Base-by-base conservation (phyloP, 1,139 yeast genomes). In the Kodamaea suecica region DNA sequence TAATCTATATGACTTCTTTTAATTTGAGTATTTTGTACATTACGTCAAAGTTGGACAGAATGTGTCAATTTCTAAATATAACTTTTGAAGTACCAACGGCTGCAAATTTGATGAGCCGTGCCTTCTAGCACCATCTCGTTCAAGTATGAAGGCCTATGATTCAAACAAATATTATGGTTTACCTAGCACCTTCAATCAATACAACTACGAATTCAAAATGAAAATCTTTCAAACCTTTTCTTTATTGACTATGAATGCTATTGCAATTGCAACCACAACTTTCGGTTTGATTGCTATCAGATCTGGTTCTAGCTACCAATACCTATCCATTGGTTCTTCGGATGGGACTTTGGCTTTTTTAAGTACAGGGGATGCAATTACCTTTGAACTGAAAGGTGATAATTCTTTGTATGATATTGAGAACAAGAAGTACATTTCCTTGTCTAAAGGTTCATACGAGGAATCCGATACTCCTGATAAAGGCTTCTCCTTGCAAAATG, bases 221-320 rank as follows among this genome's bases (percentile, higher is more conserved):
- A 41, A 44, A 43, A 36, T 44, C 17, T 30, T 45, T 16, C 30
- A 47, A 9, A 38, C 52, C 29, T 39, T 52, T 17, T 47, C 56
- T 14, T 25, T 49, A 21, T 43, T 53, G 29, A 37, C 56, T 23
- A 34, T 54, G 29, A 40, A 47, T 36, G 45, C 61, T 32, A 35
- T 52, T 29, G 61, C 59, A 16, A 36, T 49, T 23, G 61, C 62
- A 23, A 54, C 55, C 16, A 43, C 44, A 31, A 38, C 48, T 12
- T 50, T 57, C 36, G 36, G 44, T 14, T 43, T 53, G 17, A 31
- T 55, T 24, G 41, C 52, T 13, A 51, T 56, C 27, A 50, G 52
- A 31, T 53, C 61, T 6, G 63, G 61, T 12, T 43, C 59, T n/a
- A 32, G 35, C 4, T 52, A 46, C 45, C 61, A 57, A 25, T 53